These are phyloP conservation scores for Begonia masoniana DNA, from an alignment of 306 rosid genomes.

Conservation along the genomic window DNA sequence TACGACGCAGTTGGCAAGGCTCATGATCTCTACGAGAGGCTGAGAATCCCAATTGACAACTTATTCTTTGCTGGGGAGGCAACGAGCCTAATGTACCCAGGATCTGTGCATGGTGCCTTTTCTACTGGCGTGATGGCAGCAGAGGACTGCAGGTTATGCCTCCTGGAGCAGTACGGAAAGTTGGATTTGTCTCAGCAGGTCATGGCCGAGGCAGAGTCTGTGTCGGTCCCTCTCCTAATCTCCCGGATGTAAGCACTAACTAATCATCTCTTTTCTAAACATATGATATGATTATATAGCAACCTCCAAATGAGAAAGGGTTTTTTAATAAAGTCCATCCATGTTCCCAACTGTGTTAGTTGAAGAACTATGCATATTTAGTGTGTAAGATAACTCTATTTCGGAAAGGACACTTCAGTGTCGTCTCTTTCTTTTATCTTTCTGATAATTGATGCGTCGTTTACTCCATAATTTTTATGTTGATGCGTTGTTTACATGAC, in stretches of 20 bases:
- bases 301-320: too few relatives aligned
- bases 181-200: slow-evolving; percentile 64
- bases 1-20: slow-evolving; percentile 81
- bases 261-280: neutral
- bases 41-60: slow-evolving; percentile 89
- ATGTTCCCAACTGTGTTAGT: too few relatives aligned
- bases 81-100: slow-evolving; percentile 60
- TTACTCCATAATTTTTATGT: too few relatives aligned
- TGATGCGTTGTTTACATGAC: too few relatives aligned
- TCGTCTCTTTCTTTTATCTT: too few relatives aligned
- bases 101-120: slow-evolving; percentile 92
- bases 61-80: slow-evolving; percentile 98
- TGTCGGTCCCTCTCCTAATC: slow-evolving; percentile 66
- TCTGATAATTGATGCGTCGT: too few relatives aligned
- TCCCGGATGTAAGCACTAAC: slow-evolving; percentile 53
- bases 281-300: neutral
- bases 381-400: too few relatives aligned
- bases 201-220: slow-evolving; percentile 59
- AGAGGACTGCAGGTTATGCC: slow-evolving; percentile 96
- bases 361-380: too few relatives aligned
- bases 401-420: too few relatives aligned
- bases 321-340: neutral
- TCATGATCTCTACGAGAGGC: slow-evolving; percentile 81
- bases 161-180: slow-evolving; percentile 88
- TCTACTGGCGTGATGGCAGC: slow-evolving; percentile 94